Percentiles rank a stretch among this genome's conserved stretches.
These are phyloP conservation scores for Lunularia cruciata DNA, from an alignment of 225 moss, liverwort and hornwort genomes.

Conservation along the genomic window DNA sequence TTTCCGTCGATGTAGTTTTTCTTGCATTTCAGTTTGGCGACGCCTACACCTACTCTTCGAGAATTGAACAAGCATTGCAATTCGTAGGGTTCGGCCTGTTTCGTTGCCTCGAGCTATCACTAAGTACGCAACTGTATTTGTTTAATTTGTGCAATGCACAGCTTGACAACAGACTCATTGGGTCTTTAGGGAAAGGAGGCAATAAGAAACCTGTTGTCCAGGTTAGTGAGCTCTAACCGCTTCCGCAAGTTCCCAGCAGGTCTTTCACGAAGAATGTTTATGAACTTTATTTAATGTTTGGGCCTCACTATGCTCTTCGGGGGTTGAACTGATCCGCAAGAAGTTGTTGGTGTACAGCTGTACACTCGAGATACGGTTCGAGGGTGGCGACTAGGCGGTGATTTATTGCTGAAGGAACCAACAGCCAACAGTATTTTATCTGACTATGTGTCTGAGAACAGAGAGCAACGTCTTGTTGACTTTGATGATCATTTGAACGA, in stretches of 20 bases:
- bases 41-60: too few species aligned
- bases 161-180: conserved; percentile 78
- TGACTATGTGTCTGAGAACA: conserved; percentile 80
- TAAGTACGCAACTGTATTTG: background rate
- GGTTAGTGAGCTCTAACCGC: conserved; percentile 29
- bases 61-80: too few species aligned
- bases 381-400: conserved; percentile 56
- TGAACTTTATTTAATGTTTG: too few species aligned
- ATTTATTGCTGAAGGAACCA: conserved; percentile 60
- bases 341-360: conserved; percentile 42
- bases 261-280: too few species aligned
- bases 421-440: conserved; percentile 65
- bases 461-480: conserved; percentile 67
- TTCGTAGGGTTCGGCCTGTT: too few species aligned
- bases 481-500: conserved; percentile 96
- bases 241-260: background rate
- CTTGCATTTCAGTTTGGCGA: too few species aligned
- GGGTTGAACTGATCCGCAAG: too few species aligned
- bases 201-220: conserved; percentile 66
- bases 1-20: too few species aligned
- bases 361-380: conserved; percentile 59
- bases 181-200: conserved; percentile 41
- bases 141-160: conserved; percentile 24
- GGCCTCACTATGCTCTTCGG: too few species aligned
- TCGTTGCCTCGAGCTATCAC: too few species aligned